phyloP scores from a whole-genome alignment of 768 basidiomycete genomes.

The Boletus huronensis region DNA sequence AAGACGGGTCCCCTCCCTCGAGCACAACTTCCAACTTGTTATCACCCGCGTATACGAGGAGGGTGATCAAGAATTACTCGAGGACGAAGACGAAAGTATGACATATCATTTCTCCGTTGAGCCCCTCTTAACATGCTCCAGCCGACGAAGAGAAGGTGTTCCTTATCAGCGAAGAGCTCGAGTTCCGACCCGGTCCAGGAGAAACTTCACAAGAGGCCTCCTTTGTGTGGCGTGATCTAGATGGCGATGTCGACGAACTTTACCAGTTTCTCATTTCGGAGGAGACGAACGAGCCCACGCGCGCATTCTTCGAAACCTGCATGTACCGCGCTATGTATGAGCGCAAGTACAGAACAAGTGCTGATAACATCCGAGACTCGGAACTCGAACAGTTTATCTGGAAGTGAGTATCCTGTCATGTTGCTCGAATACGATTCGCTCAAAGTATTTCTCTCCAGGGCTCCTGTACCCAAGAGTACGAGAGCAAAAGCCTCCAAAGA shows the following conservation, averaged over 20 bases:
- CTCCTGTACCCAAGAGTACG: conserved; percentile 19
- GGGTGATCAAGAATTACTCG: conserved; percentile 90
- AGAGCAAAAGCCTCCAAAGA: conserved; percentile 17
- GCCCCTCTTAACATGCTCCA: conserved; percentile 31
- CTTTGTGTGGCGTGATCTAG: conserved; percentile 88
- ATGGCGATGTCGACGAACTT: conserved; percentile 88
- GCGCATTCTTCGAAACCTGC: conserved; percentile 87
- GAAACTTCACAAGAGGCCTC: conserved; percentile 72
- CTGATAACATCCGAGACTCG: conserved; percentile 61
- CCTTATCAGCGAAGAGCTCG: conserved; percentile 85
- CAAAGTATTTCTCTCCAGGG: conserved; percentile 11
- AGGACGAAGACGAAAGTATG: conserved; percentile 89
- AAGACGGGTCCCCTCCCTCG: conserved; percentile 72
- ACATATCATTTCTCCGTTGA: conserved; percentile 5
- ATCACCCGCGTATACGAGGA: conserved; percentile 97
- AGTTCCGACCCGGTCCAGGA: conserved; percentile 73
- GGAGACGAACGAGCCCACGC: conserved; percentile 72
- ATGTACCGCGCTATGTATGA: conserved; percentile 98
- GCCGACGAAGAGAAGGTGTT: conserved; percentile 94
- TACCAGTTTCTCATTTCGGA: conserved; percentile 87
- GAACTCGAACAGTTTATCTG: conserved; percentile 80
- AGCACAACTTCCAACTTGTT: conserved; percentile 85
- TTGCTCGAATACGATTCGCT: background rate
- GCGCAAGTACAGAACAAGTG: conserved; percentile 75
- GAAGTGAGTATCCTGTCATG: conserved; percentile 52